phyloP scores from a whole-genome alignment of 768 basidiomycete species.

The Pleurotus sapidus region DNA sequence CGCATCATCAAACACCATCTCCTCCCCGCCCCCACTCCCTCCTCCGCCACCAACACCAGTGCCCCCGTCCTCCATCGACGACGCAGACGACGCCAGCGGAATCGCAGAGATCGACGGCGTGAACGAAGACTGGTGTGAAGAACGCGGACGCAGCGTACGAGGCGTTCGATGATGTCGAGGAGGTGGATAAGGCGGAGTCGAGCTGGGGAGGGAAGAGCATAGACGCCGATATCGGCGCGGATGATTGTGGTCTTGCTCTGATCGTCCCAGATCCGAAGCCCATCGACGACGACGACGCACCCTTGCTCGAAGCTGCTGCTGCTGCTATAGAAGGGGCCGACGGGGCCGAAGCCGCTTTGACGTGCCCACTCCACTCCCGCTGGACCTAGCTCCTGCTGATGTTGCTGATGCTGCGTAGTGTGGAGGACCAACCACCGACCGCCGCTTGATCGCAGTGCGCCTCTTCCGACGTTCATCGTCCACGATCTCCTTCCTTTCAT shows the following conservation, averaged over 20 bases:
- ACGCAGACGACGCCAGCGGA: not conserved
- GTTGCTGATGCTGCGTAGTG: not conserved
- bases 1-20: not conserved
- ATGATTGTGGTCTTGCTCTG: no score
- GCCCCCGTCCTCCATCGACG: not conserved
- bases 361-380: no score
- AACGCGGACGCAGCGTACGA: not conserved
- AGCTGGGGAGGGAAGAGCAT: no score
- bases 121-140: not conserved
- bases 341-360: not conserved
- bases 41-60: no score
- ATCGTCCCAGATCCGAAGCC: no score
- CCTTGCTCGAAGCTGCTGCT: not conserved
- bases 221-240: no score
- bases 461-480: slow-evolving; percentile 24
- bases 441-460: slow-evolving; percentile 16
- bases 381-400: no score
- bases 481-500: slow-evolving; percentile 18
- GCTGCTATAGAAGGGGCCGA: not conserved
- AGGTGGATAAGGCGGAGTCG: no score
- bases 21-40: not conserved
- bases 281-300: not conserved
- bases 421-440: not conserved
- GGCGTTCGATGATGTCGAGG: no score
- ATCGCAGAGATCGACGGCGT: not conserved